Conservation (phyloP, 2,329 filamentous ascomycete species). For the Fusarium drepaniforme region DNA sequence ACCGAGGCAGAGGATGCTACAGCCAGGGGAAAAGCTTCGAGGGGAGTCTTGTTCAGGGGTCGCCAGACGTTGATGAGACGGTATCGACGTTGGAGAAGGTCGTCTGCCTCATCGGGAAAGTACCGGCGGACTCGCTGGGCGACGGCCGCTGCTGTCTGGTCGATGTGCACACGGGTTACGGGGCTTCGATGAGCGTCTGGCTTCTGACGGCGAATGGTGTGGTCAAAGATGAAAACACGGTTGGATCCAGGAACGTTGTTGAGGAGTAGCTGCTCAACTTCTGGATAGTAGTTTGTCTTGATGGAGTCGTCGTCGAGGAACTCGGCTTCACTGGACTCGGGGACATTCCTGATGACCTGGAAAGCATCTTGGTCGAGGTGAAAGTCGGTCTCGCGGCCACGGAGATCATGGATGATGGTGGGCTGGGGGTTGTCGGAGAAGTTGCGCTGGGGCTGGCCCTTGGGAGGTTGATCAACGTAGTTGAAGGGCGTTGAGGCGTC, state of each 20-base stretch:
- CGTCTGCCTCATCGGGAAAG: conserved; percentile 74
- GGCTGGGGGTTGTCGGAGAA: conserved; percentile 62
- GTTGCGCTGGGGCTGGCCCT: conserved; percentile 75
- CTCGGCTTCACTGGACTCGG: conserved; percentile 60
- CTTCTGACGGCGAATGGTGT: conserved; percentile 81
- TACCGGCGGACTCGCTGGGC: conserved; percentile 76
- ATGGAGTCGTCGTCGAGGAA: conserved; percentile 80
- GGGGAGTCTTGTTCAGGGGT: conserved; percentile 68
- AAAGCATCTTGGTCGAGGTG: conserved; percentile 82
- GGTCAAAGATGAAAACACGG: conserved; percentile 83
- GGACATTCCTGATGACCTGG: conserved; percentile 69
- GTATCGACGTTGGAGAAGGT: conserved; percentile 75
- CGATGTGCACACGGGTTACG: conserved; percentile 82
- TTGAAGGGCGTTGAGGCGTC: conserved; percentile 73
- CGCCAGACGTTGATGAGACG: conserved; percentile 93
- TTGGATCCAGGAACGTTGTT: conserved; percentile 74
- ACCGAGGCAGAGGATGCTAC: conserved; percentile 76
- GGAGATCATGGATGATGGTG: conserved; percentile 78
- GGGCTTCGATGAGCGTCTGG: conserved; percentile 73
- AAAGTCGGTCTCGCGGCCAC: conserved; percentile 75
- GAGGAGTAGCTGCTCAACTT: conserved; percentile 80
- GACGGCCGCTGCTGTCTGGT: conserved; percentile 80
- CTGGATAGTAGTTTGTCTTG: conserved; percentile 82
- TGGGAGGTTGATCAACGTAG: conserved; percentile 73
- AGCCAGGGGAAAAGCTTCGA: conserved; percentile 76